phyloP scores from a whole-genome alignment of 1,284 basidiomycete species.

The Tilletia indica region DNA sequence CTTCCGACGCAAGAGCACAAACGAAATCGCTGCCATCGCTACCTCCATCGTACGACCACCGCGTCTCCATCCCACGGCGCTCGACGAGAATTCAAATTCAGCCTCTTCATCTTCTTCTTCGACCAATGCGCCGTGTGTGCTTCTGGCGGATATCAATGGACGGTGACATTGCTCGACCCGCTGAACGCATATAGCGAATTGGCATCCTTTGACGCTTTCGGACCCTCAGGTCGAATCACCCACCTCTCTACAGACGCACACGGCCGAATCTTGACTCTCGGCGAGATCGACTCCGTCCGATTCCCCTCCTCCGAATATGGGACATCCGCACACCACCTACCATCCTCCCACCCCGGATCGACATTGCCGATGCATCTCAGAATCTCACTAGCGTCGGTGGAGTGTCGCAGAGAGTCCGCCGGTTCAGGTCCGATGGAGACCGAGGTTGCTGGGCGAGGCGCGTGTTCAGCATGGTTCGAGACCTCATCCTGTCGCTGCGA shows the following conservation, averaged over 20 bases:
- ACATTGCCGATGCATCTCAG: conserved; percentile 19
- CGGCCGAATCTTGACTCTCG: conserved; percentile 37
- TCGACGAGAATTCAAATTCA: not conserved
- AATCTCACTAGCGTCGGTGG: conserved; percentile 3
- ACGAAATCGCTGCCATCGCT: conserved; percentile 39
- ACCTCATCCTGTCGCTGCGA: conserved; percentile 61
- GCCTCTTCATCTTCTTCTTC: conserved; percentile 17
- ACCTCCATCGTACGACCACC: conserved; percentile 36
- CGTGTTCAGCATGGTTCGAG: conserved; percentile 48
- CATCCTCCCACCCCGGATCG: not conserved
- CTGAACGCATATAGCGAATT: conserved; percentile 28
- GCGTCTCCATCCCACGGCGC: conserved; percentile 15
- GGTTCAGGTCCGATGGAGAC: conserved; percentile 19
- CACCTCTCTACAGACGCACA: conserved; percentile 40
- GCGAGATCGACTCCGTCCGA: conserved; percentile 38
- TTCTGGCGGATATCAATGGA: conserved; percentile 15
- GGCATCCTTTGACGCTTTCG: conserved; percentile 43
- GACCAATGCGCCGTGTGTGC: conserved; percentile 15
- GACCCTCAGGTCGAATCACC: conserved; percentile 29
- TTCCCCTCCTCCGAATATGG: conserved; percentile 49
- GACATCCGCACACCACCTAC: conserved; percentile 30
- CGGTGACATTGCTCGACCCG: conserved; percentile 8
- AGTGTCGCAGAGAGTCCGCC: conserved; percentile 8
- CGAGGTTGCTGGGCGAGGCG: conserved; percentile 41
- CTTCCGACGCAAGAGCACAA: conserved; percentile 27